A percentile compares a stretch with the other conserved stretches of the same genome.
These are phyloP conservation scores for Globisporangium takayamanum DNA, from an alignment of 352 stramenopile species.

Conservation along the genomic window DNA sequence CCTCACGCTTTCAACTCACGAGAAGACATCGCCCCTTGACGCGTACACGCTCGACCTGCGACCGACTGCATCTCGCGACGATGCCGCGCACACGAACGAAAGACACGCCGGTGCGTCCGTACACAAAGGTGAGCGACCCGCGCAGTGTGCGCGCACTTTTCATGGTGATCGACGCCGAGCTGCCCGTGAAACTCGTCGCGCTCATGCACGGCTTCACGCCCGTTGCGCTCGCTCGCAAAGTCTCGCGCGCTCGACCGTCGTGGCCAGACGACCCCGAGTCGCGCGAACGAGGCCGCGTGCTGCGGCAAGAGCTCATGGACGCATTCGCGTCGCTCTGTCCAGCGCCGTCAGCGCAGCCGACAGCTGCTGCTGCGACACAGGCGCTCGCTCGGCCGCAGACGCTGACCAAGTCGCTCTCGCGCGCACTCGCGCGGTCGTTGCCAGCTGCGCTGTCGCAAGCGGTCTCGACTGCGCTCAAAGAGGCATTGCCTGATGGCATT, in stretches of 20 bases:
- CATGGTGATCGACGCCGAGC: constrained; percentile 1
- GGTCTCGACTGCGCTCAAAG: not conserved
- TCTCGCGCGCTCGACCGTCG: not conserved
- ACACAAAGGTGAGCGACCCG: constrained; percentile 1
- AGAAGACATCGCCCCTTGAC: not conserved
- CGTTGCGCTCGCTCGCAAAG: not conserved
- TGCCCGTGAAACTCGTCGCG: not conserved
- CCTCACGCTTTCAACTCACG: too few relatives aligned
- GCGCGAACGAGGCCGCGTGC: not conserved
- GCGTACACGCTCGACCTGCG: not conserved
- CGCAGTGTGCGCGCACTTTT: not conserved
- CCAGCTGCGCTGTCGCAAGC: not conserved
- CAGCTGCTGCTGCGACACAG: not conserved
- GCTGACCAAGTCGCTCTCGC: constrained; percentile 1
- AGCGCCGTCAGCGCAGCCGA: not conserved
- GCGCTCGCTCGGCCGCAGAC: not conserved
- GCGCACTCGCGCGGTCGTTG: not conserved
- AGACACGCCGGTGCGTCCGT: not conserved
- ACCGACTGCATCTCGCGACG: not conserved
- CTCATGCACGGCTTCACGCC: constrained; percentile 2
- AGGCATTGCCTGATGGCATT: not conserved
- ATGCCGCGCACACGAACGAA: not conserved
- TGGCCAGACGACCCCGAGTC: not conserved
- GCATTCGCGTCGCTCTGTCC: not conserved
- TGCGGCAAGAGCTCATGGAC: not conserved